Conservation (phyloP, 2,329 filamentous ascomycete genomes). For the Ciborinia camelliae region DNA sequence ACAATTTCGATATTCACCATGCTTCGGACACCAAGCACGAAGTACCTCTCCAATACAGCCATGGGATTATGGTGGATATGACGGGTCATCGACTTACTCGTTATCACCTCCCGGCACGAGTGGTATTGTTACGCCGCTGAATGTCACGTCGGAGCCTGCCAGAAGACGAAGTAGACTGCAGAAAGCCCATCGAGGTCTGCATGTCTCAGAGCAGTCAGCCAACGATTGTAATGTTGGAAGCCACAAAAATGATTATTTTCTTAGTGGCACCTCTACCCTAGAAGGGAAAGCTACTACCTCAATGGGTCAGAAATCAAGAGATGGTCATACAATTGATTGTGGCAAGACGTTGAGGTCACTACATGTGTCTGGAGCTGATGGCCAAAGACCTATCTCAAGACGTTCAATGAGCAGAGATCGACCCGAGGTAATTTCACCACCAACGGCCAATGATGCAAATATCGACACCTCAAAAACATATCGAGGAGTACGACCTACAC, state of each 20-base stretch:
- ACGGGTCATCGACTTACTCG: conserved; percentile 22
- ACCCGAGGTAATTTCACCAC: not conserved
- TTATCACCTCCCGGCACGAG: conserved; percentile 15
- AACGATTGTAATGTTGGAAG: conserved; percentile 14
- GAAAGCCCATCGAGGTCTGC: conserved; percentile 18
- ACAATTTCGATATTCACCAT: conserved; percentile 36
- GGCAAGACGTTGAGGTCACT: not conserved
- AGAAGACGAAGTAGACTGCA: conserved; percentile 12
- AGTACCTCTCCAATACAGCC: conserved; percentile 33
- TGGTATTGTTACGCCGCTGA: conserved; percentile 19
- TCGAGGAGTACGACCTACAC: conserved; percentile 7
- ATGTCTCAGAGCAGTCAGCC: conserved; percentile 24
- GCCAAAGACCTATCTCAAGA: not conserved
- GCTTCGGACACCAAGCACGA: conserved; percentile 36
- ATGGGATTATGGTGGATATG: conserved; percentile 27
- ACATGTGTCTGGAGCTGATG: not conserved
- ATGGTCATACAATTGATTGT: not conserved
- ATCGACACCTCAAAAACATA: conserved; percentile 13
- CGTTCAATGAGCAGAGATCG: not conserved
- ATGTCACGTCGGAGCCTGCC: conserved; percentile 10
- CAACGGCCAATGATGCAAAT: conserved; percentile 9
- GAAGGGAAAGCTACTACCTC: not conserved
- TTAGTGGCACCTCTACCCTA: not conserved
- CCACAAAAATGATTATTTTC: conserved; percentile 3
- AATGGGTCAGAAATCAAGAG: not conserved